A percentile compares a stretch with the other conserved stretches of the same genome.
phyloP scores from a whole-genome alignment of 345 rosid species.

The Citrus medica region DNA sequence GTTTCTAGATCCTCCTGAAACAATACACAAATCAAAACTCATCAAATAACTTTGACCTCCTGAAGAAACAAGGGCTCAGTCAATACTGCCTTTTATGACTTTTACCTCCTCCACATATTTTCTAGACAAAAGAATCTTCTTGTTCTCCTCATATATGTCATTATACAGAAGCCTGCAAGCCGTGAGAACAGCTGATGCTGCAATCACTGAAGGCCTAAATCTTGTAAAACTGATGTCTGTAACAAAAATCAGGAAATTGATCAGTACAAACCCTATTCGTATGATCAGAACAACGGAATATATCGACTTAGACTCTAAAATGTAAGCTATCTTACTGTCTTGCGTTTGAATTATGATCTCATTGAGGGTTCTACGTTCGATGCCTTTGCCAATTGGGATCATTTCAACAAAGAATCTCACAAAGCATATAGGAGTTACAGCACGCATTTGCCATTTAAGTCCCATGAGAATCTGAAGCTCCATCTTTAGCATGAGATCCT shows the following conservation, averaged over 20 bases:
- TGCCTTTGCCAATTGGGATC: background rate
- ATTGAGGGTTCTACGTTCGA: background rate
- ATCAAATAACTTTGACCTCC: background rate
- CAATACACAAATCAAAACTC: background rate
- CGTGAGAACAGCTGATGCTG: conserved; percentile 12
- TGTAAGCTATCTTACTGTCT: background rate
- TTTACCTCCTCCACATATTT: background rate
- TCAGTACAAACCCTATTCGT: too few species aligned
- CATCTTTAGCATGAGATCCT: background rate
- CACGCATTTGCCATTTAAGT: background rate
- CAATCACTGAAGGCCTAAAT: conserved; percentile 7
- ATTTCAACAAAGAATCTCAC: background rate
- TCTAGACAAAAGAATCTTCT: background rate
- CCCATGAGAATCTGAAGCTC: background rate
- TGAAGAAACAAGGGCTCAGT: background rate
- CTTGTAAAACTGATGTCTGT: conserved; percentile 5
- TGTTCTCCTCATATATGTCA: background rate
- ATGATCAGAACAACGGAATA: too few species aligned
- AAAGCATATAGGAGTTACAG: background rate
- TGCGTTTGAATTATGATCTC: background rate
- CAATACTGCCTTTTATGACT: background rate
- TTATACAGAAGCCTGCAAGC: background rate
- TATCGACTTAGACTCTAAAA: background rate
- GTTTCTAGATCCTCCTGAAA: background rate
- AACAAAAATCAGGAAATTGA: background rate